These are phyloP conservation scores for Spathaspora sp. DNA, from an alignment of 805 yeast genomes.

Conservation along the genomic window DNA sequence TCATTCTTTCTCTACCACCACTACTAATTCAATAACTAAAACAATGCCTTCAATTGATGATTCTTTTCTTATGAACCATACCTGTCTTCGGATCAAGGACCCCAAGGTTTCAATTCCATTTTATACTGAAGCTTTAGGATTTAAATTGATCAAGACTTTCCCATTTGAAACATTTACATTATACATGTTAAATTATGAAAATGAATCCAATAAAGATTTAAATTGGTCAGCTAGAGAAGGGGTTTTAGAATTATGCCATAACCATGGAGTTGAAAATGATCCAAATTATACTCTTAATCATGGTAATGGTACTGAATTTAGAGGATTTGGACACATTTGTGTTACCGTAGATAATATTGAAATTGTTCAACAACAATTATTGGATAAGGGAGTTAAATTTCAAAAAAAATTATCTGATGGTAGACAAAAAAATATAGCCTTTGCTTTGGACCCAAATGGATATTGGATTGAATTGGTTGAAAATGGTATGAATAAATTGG, in stretches of 20 bases:
- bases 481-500: conserved; percentile 43
- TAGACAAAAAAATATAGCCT: conserved; percentile 89
- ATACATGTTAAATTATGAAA: conserved; percentile 63
- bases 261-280: conserved; percentile 67
- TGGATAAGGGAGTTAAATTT: conserved; percentile 63
- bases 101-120: conserved; percentile 70
- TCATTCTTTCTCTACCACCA: neutral
- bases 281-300: conserved; percentile 56
- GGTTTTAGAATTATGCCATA: conserved; percentile 78
- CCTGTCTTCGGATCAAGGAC: conserved; percentile 79
- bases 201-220: conserved; percentile 32
- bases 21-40: neutral
- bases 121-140: conserved; percentile 72
- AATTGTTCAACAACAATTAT: conserved; percentile 54
- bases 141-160: conserved; percentile 54
- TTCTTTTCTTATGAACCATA: conserved; percentile 55
- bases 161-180: conserved; percentile 59
- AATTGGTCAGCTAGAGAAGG: conserved; percentile 54
- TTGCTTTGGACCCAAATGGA: conserved; percentile 92
- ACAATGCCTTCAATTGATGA: conserved; percentile 29
- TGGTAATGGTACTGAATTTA: conserved; percentile 80
- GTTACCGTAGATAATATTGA: conserved; percentile 79
- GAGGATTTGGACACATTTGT: conserved; percentile 95
- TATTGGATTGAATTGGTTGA: conserved; percentile 93
- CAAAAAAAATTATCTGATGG: conserved; percentile 87